Base-by-base conservation (phyloP, 768 basidiomycete genomes). In the Psilocybe subaeruginosa region DNA sequence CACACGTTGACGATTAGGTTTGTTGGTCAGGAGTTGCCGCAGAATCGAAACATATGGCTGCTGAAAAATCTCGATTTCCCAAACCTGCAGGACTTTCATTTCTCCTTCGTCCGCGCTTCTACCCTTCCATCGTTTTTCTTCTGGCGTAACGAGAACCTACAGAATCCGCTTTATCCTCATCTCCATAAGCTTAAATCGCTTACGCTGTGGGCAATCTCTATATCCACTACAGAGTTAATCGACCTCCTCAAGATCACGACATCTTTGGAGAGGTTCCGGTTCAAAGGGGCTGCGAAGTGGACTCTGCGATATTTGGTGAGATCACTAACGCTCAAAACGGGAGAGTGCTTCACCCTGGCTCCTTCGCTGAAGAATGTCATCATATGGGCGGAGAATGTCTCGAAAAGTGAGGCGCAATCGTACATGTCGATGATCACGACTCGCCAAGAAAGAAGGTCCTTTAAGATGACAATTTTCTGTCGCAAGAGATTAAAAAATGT, bases 381-480 rank as follows among this genome's bases (percentile, higher is more conserved):
- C 4, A 12, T 54, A 3, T 54, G 53, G 53, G 53, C 39, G n/a
- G 53, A 54, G 5, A 39, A 37, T 16, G 7, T 54, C 12, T 54
- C 53, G 8, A 43, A 43, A 33, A 12, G 23, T 4, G 9, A 39
- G 33, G 35, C 27, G 12, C 53, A 54, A 12, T 19, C n/a, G 6
- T 54, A 41, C 19, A 19, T 43, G 35, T 39, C 53, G 8, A 39
- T 54, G 53, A 39, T 54, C 19, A 19, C 27, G 11, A 29, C 33
- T 17, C 31, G 53, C 17, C 8, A 19, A 27, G 53, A 41, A 8
- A 8, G 16, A 6, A 33, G 30, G 30, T n/a, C 27, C 8, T 51
- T 51, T 33, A 51, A 51, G 50, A 51, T 51, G 50, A 31, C 50
- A 14, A 16, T 51, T 27, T 51, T 51, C 30, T 51, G 50, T 17